Evolutionary conservation across 192 early-diverging fungal species (phyloP).

Genomic region (Podochytrium sp.): DNA sequence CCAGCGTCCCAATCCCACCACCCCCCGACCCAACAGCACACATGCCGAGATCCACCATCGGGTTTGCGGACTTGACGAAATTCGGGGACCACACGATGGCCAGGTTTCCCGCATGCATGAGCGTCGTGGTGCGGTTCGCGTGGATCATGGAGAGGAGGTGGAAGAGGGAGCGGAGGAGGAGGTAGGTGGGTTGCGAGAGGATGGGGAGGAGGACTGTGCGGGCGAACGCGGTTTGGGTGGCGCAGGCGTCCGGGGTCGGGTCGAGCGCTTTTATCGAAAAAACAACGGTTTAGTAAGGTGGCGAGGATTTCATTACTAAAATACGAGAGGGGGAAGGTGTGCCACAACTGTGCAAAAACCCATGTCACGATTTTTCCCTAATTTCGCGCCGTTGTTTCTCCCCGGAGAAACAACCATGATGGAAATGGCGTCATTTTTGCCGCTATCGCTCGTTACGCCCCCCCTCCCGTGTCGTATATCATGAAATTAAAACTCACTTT

Average conservation of each 20-base stretch:
- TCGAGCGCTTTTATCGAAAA: not conserved
- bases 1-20: conserved; percentile 42
- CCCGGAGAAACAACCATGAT: too few relatives aligned
- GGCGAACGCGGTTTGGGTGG: conserved; percentile 29
- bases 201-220: conserved; percentile 36
- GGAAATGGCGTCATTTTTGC: too few relatives aligned
- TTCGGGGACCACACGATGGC: conserved; percentile 89
- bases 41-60: conserved; percentile 51
- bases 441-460: too few relatives aligned
- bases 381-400: too few relatives aligned
- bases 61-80: conserved; percentile 61
- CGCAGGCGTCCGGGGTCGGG: not conserved
- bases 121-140: conserved; percentile 67
- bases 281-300: too few relatives aligned
- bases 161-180: conserved; percentile 61
- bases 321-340: too few relatives aligned
- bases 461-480: too few relatives aligned
- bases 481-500: conserved; percentile 32
- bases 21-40: conserved; percentile 40
- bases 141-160: conserved; percentile 73
- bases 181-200: conserved; percentile 26
- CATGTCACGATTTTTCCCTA: too few relatives aligned
- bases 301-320: too few relatives aligned
- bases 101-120: conserved; percentile 84
- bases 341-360: too few relatives aligned